Conservation (phyloP, 495 filamentous ascomycete genomes). For the Lentithecium fluviatile region DNA sequence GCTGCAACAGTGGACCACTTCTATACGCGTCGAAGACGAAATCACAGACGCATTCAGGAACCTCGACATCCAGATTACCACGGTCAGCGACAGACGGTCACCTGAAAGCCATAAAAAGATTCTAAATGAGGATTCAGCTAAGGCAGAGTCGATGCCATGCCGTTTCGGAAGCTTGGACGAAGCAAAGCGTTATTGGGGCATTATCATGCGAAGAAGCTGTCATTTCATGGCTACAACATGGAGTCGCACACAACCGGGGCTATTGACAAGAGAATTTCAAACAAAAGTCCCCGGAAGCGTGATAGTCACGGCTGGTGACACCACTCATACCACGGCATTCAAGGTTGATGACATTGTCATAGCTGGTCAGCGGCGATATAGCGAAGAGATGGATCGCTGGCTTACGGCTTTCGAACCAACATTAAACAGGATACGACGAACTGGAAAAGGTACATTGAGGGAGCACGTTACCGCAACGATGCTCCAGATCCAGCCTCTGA, state of each 20-base stretch:
- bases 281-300: constrained; percentile 8
- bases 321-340: constrained; percentile 3
- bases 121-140: constrained; percentile 6
- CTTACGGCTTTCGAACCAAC: constrained; percentile 3
- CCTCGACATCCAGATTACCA: constrained; percentile 15
- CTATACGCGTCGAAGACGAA: constrained; percentile 6
- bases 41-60: constrained; percentile 14
- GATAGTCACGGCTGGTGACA: constrained; percentile 3
- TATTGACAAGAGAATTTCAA: neutral
- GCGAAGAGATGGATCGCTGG: neutral
- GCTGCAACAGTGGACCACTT: constrained; percentile 2
- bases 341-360: neutral
- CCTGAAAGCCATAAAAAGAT: neutral
- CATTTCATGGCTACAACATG: constrained; percentile 17
- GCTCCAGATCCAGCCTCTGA: constrained; percentile 13
- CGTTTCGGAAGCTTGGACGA: neutral
- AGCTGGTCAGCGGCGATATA: neutral
- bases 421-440: neutral
- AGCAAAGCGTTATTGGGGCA: constrained; percentile 7
- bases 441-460: neutral
- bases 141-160: neutral
- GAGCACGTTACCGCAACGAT: constrained; percentile 8
- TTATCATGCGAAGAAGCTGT: constrained; percentile 7
- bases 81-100: constrained; percentile 3
- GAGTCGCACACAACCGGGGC: constrained; percentile 4